Conservation (phyloP, 176 grass and related monocot species). For the Cenchrus americanus region DNA sequence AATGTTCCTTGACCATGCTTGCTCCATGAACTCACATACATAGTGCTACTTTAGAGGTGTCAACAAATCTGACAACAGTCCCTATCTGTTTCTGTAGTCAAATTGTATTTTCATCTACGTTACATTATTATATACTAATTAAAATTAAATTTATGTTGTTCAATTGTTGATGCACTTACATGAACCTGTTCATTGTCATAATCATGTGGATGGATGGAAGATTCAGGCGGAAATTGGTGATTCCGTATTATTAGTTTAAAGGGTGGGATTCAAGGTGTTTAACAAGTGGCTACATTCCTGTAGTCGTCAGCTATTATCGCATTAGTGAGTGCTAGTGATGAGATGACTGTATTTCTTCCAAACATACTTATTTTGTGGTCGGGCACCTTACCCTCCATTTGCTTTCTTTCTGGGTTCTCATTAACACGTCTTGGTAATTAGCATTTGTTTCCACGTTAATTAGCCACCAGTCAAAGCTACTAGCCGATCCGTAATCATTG, state of each 20-base stretch:
- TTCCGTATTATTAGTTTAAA: not conserved
- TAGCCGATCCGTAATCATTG: too few relatives aligned
- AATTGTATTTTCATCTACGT: not conserved
- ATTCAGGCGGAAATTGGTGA: not conserved
- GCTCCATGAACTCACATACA: not conserved
- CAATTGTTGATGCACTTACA: not conserved
- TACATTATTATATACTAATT: not conserved
- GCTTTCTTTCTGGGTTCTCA: too few relatives aligned
- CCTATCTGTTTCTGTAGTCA: not conserved
- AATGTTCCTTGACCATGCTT: not conserved
- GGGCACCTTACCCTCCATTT: too few relatives aligned
- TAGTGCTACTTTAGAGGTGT: not conserved
- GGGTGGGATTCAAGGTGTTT: not conserved
- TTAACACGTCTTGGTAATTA: too few relatives aligned
- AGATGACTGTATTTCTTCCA: not conserved
- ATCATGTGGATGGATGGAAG: slow-evolving; percentile 14
- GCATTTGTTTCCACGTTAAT: too few relatives aligned
- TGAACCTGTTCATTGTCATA: not conserved
- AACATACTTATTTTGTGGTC: too few relatives aligned
- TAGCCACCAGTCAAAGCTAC: too few relatives aligned
- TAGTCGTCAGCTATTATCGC: not conserved
- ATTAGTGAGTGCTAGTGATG: not conserved
- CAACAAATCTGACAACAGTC: not conserved
- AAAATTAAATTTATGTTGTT: not conserved
- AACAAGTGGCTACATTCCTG: not conserved